These are phyloP conservation scores for Coemansia sp. DNA, from an alignment of 192 early-diverging fungal species.

Conservation along the genomic window DNA sequence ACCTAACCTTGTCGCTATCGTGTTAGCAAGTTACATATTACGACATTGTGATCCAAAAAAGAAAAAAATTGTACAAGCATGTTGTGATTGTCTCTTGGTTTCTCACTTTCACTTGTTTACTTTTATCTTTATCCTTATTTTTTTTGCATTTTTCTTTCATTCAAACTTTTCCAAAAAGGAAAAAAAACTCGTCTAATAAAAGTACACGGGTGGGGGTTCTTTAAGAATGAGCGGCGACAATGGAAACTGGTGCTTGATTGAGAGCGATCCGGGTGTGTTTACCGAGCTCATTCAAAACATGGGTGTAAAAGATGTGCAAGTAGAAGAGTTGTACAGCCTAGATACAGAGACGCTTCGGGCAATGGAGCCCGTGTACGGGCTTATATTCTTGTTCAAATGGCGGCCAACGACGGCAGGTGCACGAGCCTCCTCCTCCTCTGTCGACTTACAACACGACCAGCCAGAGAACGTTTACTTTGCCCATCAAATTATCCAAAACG, in stretches of 20 bases:
- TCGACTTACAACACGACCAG: conserved; percentile 22
- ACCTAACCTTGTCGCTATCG: no score
- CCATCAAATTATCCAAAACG: conserved; percentile 75
- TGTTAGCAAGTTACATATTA: no score
- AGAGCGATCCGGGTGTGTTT: conserved; percentile 86
- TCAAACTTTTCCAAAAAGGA: neutral
- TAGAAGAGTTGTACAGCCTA: conserved; percentile 79
- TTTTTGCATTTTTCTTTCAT: neutral
- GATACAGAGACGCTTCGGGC: conserved; percentile 61
- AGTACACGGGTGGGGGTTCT: neutral
- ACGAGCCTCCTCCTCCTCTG: conserved; percentile 6
- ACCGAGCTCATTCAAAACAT: conserved; percentile 77
- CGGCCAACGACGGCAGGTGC: conserved; percentile 24
- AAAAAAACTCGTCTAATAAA: neutral
- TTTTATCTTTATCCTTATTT: neutral
- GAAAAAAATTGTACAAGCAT: neutral
- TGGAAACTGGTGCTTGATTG: conserved; percentile 85
- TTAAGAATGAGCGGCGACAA: conserved; percentile 43
- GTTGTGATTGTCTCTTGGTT: neutral
- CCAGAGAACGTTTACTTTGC: conserved; percentile 68
- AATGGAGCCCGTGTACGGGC: conserved; percentile 73
- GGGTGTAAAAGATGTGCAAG: conserved; percentile 69
- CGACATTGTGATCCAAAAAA: neutral
- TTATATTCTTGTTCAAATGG: conserved; percentile 86
- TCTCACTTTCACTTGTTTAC: neutral